A percentile compares a stretch with the other conserved stretches of the same genome.
Conservation (phyloP, 2,329 filamentous ascomycete species). For the Lachnum nothofagi region DNA sequence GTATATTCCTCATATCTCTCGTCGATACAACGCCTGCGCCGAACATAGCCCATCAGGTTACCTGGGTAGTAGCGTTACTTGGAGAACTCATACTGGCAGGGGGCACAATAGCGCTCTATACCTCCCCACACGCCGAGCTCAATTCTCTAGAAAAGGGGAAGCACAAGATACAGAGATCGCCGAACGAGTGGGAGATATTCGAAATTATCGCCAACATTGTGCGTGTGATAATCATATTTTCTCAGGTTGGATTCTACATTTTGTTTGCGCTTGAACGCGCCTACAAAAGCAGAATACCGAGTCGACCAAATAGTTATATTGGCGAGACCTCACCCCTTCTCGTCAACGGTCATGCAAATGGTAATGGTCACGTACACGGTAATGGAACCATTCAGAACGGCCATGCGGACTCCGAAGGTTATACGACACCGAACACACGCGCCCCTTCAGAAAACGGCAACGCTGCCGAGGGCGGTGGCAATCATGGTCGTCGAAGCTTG, state of each 20-base stretch:
- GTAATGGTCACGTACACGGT: conserved; percentile 28
- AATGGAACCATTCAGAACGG: conserved; percentile 37
- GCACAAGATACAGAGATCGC: conserved; percentile 38
- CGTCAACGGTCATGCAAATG: conserved; percentile 35
- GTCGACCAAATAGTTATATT: conserved; percentile 9
- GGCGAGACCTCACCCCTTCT: conserved; percentile 63
- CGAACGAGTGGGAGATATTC: conserved; percentile 52
- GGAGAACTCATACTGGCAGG: conserved; percentile 70
- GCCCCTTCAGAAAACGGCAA: conserved; percentile 28
- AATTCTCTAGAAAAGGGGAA: conserved; percentile 36
- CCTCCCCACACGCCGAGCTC: conserved; percentile 57
- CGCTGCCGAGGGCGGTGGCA: conserved; percentile 35
- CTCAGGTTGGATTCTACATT: conserved; percentile 51
- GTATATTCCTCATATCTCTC: conserved; percentile 79
- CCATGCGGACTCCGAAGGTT: conserved; percentile 9
- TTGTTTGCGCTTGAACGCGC: conserved; percentile 41
- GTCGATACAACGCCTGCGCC: conserved; percentile 79
- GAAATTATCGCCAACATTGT: conserved; percentile 63
- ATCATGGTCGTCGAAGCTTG: conserved; percentile 37
- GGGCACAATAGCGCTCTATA: conserved; percentile 64
- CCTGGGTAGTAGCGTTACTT: conserved; percentile 70
- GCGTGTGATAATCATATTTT: conserved; percentile 61
- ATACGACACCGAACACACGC: conserved; percentile 31
- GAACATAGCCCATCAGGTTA: conserved; percentile 69
- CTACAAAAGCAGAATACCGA: conserved; percentile 16